Conservation (phyloP, 495 filamentous ascomycete genomes). For the Penicillium subrubescens region DNA sequence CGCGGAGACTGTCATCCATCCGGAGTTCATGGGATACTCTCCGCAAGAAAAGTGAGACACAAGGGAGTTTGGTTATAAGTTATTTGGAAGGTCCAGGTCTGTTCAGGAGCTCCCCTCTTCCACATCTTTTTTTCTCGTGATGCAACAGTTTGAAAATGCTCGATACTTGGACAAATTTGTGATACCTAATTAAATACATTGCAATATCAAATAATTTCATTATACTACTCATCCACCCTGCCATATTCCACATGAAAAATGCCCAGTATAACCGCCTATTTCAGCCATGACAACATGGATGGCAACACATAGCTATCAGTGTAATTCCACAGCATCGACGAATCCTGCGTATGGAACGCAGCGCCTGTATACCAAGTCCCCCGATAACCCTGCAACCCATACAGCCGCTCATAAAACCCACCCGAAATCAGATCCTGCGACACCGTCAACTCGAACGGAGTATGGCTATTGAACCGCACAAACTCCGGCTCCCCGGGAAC, state of each 20-base stretch:
- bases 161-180: background rate
- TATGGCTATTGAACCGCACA: slow-evolving; percentile 28
- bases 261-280: background rate
- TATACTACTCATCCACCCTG: background rate
- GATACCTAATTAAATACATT: background rate
- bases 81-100: background rate
- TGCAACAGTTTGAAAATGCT: background rate
- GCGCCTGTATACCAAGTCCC: slow-evolving; percentile 42
- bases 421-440: slow-evolving; percentile 25
- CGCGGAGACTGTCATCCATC: background rate
- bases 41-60: background rate
- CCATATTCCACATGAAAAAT: background rate
- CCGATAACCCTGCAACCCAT: slow-evolving; percentile 38
- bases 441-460: slow-evolving; percentile 34
- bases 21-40: background rate
- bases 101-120: background rate
- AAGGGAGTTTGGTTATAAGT: background rate
- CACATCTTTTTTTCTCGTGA: background rate
- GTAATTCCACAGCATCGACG: slow-evolving; percentile 21
- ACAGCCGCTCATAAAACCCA: slow-evolving; percentile 42
- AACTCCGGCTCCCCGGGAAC: slow-evolving; percentile 20
- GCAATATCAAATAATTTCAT: background rate
- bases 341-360: slow-evolving; percentile 23
- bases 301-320: slow-evolving; percentile 15
- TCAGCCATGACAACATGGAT: background rate